These are phyloP conservation scores for Rhizopogon salebrosus DNA, from an alignment of 768 basidiomycete genomes.

Conservation along the genomic window DNA sequence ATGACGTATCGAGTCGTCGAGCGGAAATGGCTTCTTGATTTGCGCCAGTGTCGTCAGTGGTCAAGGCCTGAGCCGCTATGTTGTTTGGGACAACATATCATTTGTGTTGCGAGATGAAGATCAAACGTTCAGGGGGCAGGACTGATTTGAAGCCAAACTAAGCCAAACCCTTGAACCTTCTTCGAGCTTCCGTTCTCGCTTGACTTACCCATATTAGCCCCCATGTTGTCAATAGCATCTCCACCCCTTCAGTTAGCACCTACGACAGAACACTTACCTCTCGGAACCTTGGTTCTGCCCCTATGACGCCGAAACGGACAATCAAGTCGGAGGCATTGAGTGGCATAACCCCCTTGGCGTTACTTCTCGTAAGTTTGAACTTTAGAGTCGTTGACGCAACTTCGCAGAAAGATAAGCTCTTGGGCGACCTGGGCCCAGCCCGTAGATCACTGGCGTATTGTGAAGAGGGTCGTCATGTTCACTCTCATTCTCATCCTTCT, in stretches of 20 bases:
- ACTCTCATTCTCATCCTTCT: not conserved
- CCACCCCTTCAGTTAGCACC: conserved; percentile 46
- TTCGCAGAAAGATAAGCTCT: conserved; percentile 53
- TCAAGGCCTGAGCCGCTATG: too few species aligned
- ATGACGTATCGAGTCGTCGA: too few species aligned
- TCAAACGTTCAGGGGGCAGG: not conserved
- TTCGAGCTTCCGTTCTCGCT: conserved; percentile 50
- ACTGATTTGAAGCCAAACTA: conserved; percentile 2
- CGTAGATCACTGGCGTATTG: conserved; percentile 49
- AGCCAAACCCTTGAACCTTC: conserved; percentile 47
- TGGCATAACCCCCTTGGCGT: conserved; percentile 63
- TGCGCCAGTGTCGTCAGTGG: too few species aligned
- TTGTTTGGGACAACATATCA: too few species aligned
- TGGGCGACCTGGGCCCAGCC: conserved; percentile 57
- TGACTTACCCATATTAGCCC: too few species aligned
- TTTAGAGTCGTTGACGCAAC: conserved; percentile 49
- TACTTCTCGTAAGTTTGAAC: conserved; percentile 49
- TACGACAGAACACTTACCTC: conserved; percentile 35
- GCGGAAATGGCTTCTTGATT: too few species aligned
- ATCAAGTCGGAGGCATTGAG: conserved; percentile 58
- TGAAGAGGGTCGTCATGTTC: not conserved
- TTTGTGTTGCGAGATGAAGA: conserved; percentile 23
- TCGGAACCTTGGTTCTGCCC: conserved; percentile 53
- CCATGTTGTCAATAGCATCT: too few species aligned
- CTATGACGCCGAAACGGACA: conserved; percentile 50